Evolutionary conservation across 495 filamentous ascomycete genomes (phyloP).

Genomic region (Aspergillus sparsus): DNA sequence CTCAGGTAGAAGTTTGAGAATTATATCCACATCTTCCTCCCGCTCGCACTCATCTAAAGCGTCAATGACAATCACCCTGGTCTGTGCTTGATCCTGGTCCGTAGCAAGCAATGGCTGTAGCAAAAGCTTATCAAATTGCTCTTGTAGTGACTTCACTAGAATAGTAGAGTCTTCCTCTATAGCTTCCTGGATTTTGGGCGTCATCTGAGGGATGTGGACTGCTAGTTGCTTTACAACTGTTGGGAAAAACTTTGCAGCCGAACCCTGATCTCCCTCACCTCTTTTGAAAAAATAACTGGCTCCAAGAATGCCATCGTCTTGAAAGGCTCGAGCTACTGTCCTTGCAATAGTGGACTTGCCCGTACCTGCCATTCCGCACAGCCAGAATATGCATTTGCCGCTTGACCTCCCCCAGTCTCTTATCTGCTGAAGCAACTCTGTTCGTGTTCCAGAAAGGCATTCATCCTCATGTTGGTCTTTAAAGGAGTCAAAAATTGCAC

Average conservation of each 20-base stretch:
- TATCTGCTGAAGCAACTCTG: neutral
- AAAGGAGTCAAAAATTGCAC: neutral
- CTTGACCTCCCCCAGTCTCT: neutral
- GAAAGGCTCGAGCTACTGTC: neutral
- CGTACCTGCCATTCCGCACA: neutral
- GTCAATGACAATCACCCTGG: constrained; percentile 2
- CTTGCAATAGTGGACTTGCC: constrained; percentile 7
- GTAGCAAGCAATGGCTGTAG: constrained; percentile 34
- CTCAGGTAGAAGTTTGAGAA: neutral
- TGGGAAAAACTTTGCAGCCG: constrained; percentile 41
- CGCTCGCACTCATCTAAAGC: constrained; percentile 12
- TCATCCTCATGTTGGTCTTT: constrained; percentile 4
- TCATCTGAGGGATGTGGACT: constrained; percentile 26
- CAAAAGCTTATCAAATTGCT: constrained; percentile 53
- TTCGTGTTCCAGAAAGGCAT: neutral
- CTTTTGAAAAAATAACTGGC: constrained; percentile 17
- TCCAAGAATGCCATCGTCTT: neutral
- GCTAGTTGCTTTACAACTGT: constrained; percentile 46
- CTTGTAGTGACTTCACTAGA: constrained; percentile 30
- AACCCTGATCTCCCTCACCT: constrained; percentile 42
- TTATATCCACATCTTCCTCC: neutral
- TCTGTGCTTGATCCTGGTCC: neutral
- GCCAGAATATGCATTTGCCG: constrained; percentile 1
- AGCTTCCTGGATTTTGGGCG: constrained; percentile 32
- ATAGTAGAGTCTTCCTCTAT: constrained; percentile 38